Base-by-base conservation (phyloP, 176 grass and related monocot genomes). In the Carex kokanica region DNA sequence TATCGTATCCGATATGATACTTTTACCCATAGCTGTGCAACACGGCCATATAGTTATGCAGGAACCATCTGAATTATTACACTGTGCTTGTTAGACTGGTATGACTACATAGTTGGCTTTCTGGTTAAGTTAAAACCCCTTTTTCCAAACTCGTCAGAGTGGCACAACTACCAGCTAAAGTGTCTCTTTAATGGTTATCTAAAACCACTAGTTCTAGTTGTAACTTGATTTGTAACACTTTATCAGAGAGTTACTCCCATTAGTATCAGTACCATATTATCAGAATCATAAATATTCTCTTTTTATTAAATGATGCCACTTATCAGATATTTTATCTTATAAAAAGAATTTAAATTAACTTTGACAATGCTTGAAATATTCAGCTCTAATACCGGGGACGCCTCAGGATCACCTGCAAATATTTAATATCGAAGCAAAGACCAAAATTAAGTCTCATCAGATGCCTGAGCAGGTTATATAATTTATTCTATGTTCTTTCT, bases 351-450 rank as follows among this genome's bases (percentile, higher is more conserved):
- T 53, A 5, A 56, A 32, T 15, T 32, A 9, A 56, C 24, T 54
- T 56, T 56, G 25, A 56, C 24, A 56, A 56, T 78, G 45, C 64
- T 41, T 89, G 58, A 61, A 86, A 8, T 86, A 87, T 89, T 83
- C 85, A 94, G 94, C 94, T 29, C 94, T 94, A 89, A 90, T 97
- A 88, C 64, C 90, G 52, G 94, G 94, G 61, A 94, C 91, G 8
- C 92, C 32, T 49, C 94, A 97, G 84, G 94, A 97, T 87, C 94
- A 97, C 81, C 87, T 97, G 63, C 92, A 97, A 63, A 92, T 97
- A 78, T 97, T 97, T 85, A 97, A 97, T 53, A 97, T 97, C 29
- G 94, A 97, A 81, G 88, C 85, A 45, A 94, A 97, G 83, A 92
- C 90, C 34, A 97, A 97, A 90, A 86, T 97, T 3, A 97, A 97